phyloP scores from a whole-genome alignment of 2,329 filamentous ascomycete genomes.

The Penicillium expansum region DNA sequence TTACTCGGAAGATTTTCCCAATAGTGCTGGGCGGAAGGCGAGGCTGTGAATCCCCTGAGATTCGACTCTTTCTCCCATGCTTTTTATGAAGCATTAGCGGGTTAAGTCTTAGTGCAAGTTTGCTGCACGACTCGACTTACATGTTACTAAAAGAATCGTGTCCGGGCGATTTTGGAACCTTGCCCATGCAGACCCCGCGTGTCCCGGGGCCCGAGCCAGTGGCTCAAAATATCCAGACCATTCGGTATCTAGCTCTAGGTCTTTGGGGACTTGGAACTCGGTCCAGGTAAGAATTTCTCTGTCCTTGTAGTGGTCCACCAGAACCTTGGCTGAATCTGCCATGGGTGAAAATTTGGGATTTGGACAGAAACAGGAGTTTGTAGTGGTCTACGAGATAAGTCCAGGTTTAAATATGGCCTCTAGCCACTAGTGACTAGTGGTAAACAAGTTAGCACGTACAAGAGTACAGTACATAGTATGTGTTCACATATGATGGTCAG shows the following conservation, averaged over 20 bases:
- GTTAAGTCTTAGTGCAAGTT: not conserved
- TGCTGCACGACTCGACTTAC: not conserved
- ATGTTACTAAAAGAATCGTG: conserved; percentile 3
- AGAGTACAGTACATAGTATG: too few species aligned
- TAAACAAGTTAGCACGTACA: too few species aligned
- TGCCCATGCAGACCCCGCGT: not conserved
- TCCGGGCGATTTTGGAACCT: not conserved
- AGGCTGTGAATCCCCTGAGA: not conserved
- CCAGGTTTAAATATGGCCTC: too few species aligned
- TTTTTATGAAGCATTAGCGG: not conserved
- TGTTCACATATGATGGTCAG: too few species aligned
- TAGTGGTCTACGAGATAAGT: too few species aligned
- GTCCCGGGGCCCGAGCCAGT: not conserved
- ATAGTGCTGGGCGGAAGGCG: conserved; percentile 7
- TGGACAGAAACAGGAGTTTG: too few species aligned
- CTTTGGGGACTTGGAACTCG: conserved; percentile 1
- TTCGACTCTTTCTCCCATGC: not conserved
- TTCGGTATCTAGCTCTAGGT: not conserved
- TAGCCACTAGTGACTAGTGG: too few species aligned
- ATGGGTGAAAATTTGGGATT: too few species aligned
- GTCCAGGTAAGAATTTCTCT: conserved; percentile 2
- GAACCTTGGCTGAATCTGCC: too few species aligned
- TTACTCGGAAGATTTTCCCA: not conserved
- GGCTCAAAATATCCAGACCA: not conserved
- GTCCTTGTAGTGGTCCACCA: not conserved